Conservation (phyloP, 2,329 filamentous ascomycete genomes). For the Penicillium sp. region DNA sequence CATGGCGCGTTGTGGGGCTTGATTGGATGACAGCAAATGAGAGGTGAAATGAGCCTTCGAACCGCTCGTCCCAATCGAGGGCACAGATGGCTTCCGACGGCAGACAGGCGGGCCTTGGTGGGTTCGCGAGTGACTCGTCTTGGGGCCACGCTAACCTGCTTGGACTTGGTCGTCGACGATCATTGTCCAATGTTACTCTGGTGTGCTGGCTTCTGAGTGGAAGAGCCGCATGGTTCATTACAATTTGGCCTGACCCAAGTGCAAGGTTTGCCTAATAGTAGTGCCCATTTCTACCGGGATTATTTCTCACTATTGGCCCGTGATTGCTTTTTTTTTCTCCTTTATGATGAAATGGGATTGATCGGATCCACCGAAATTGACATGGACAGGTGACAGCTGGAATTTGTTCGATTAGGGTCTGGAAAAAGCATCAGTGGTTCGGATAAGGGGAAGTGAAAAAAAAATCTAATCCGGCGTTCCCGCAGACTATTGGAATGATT, state of each 20-base stretch:
- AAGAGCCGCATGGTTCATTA: conserved; percentile 7
- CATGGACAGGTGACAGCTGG: not conserved
- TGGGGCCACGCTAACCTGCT: conserved; percentile 1
- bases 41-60: conserved; percentile 14
- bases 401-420: conserved; percentile 2
- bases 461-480: not conserved
- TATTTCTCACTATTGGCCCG: not conserved
- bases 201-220: not conserved
- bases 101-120: conserved; percentile 9
- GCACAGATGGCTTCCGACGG: conserved; percentile 8
- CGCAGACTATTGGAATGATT: not conserved
- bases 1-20: conserved; percentile 3
- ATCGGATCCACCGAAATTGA: not conserved
- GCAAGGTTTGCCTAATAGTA: too few relatives aligned
- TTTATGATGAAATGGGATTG: not conserved
- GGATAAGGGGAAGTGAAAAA: not conserved
- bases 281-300: not conserved
- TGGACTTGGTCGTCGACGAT: not conserved
- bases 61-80: conserved; percentile 16
- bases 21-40: conserved; percentile 13
- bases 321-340: not conserved
- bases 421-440: conserved; percentile 5
- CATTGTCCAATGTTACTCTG: not conserved
- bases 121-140: conserved; percentile 10
- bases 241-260: not conserved